Conservation (phyloP, 805 yeast genomes). For the Metschnikowia sp. region DNA sequence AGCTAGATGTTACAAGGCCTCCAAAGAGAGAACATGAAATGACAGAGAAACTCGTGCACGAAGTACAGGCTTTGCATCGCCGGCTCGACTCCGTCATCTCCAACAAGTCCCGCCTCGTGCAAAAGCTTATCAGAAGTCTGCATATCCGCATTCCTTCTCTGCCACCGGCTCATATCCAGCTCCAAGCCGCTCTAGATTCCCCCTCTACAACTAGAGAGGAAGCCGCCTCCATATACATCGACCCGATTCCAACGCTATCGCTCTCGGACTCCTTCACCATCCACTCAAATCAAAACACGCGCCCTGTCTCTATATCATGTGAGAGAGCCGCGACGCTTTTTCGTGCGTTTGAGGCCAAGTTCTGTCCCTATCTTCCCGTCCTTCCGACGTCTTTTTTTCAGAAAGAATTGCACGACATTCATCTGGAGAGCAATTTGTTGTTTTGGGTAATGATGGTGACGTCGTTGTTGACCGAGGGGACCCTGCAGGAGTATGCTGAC, state of each 20-base stretch:
- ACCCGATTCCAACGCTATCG: conserved; percentile 16
- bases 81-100: conserved; percentile 12
- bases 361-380: conserved; percentile 14
- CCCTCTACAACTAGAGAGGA: neutral
- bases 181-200: conserved; percentile 5
- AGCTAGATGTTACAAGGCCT: conserved; percentile 46
- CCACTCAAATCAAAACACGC: conserved; percentile 11
- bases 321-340: conserved; percentile 13
- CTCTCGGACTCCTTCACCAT: conserved; percentile 14
- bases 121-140: conserved; percentile 1
- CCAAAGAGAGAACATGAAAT: conserved; percentile 15
- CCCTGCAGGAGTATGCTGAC: conserved; percentile 19
- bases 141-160: neutral
- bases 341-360: conserved; percentile 7
- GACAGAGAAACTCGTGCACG: conserved; percentile 12
- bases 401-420: conserved; percentile 13
- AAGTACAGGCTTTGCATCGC: conserved; percentile 15
- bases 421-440: conserved; percentile 31
- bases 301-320: conserved; percentile 11
- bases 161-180: conserved; percentile 7
- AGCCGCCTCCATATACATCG: conserved; percentile 10
- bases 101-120: conserved; percentile 11
- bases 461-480: conserved; percentile 26
- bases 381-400: conserved; percentile 15
- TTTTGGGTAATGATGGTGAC: conserved; percentile 42